These are phyloP conservation scores for Trametes pubescens DNA, from an alignment of 1,284 basidiomycete species.

Conservation along the genomic window DNA sequence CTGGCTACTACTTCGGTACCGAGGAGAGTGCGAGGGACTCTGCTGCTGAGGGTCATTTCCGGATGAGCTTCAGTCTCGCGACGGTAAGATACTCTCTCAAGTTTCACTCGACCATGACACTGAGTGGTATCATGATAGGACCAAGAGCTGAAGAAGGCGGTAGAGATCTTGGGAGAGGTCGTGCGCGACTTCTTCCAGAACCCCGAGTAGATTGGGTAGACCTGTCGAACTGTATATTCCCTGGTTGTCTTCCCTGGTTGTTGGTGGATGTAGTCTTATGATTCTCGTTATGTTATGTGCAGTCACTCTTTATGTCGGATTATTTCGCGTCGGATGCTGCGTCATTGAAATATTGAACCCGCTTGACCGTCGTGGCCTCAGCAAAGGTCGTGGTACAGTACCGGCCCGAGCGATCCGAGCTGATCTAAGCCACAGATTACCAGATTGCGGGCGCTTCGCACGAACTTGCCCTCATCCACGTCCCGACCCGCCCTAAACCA, in stretches of 20 bases:
- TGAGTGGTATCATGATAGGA: constrained; percentile 27
- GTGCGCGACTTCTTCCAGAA: constrained; percentile 43
- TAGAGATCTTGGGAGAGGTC: constrained; percentile 42
- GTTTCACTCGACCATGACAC: no score
- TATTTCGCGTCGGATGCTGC: neutral
- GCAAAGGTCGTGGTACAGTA: no score
- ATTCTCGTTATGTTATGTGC: constrained; percentile 2
- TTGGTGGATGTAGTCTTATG: constrained; percentile 7
- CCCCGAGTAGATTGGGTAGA: constrained; percentile 10
- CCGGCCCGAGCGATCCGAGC: constrained; percentile 1
- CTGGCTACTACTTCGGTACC: constrained; percentile 67
- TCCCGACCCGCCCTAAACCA: constrained; percentile 44
- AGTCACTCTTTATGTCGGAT: neutral
- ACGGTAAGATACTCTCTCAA: constrained; percentile 51
- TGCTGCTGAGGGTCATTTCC: constrained; percentile 60
- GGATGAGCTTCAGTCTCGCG: constrained; percentile 67
- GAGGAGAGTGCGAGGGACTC: constrained; percentile 43
- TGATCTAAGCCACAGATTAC: constrained; percentile 19
- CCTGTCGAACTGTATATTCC: neutral
- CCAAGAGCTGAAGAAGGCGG: constrained; percentile 41
- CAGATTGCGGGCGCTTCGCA: constrained; percentile 25
- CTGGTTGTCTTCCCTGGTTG: neutral
- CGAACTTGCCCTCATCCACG: constrained; percentile 21
- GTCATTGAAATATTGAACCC: no score
- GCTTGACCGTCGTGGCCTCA: no score